Evolutionary conservation across 2,329 filamentous ascomycete genomes (phyloP).

Genomic region (Trichoderma sp.): DNA sequence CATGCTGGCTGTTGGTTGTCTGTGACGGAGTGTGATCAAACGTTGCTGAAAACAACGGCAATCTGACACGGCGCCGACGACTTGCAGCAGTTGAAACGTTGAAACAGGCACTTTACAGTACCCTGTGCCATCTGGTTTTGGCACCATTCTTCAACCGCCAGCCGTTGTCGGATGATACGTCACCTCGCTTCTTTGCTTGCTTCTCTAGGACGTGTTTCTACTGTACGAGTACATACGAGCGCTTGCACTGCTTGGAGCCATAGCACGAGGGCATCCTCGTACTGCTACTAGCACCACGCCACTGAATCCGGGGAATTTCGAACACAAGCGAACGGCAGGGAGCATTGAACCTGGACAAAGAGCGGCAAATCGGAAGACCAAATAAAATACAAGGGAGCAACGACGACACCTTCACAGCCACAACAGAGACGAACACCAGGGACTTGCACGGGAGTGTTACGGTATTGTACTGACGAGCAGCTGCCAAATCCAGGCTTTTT

Average conservation of each 20-base stretch:
- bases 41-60: slow-evolving; percentile 1
- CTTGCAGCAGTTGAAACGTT: slow-evolving; percentile 2
- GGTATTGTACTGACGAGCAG: neutral
- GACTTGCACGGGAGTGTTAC: neutral
- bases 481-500: slow-evolving; percentile 1
- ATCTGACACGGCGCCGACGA: neutral
- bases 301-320: neutral
- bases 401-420: neutral
- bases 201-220: neutral
- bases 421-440: neutral
- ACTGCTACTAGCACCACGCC: neutral
- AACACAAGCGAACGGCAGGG: neutral
- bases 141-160: neutral
- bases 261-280: neutral
- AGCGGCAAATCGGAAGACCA: neutral
- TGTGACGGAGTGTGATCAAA: neutral
- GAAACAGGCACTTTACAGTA: neutral
- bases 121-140: neutral
- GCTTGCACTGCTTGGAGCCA: neutral
- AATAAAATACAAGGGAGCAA: neutral
- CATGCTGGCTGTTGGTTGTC: neutral
- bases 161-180: neutral
- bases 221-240: neutral
- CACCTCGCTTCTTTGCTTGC: neutral
- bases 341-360: neutral